phyloP scores from a whole-genome alignment of 352 stramenopile genomes.

The Globisporangium rhizosaccharum region DNA sequence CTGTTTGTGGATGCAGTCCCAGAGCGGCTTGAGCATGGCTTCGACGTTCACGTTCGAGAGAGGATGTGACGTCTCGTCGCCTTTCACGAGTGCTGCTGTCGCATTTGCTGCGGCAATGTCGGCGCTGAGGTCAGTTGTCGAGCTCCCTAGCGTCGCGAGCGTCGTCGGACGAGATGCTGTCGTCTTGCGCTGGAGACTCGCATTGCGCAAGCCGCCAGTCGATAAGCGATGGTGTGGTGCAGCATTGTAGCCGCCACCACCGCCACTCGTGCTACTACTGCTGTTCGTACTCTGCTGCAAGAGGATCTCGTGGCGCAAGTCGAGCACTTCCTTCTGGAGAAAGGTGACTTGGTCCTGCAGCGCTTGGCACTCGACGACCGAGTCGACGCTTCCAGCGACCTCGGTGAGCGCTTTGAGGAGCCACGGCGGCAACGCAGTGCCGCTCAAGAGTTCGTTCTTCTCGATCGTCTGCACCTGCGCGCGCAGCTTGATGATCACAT shows the following conservation, averaged over 20 bases:
- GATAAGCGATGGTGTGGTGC: conserved; percentile 58
- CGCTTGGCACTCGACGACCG: conserved; percentile 73
- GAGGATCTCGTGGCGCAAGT: conserved; percentile 73
- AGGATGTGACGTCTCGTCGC: not conserved
- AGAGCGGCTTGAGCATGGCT: conserved; percentile 52
- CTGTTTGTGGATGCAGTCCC: conserved; percentile 74
- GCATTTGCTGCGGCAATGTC: conserved; percentile 19
- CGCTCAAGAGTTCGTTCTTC: conserved; percentile 73
- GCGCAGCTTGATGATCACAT: conserved; percentile 68
- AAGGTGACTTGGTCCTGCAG: conserved; percentile 68
- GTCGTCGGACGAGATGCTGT: not conserved
- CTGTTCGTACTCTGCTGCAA: conserved; percentile 43
- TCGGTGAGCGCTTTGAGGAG: conserved; percentile 67
- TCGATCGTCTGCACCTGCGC: conserved; percentile 61
- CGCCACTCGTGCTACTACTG: conserved; percentile 1
- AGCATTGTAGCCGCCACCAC: conserved; percentile 26
- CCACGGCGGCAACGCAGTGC: conserved; percentile 59
- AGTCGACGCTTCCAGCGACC: conserved; percentile 76
- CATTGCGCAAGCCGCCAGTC: conserved; percentile 22
- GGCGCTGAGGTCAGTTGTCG: conserved; percentile 16
- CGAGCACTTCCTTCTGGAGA: conserved; percentile 73
- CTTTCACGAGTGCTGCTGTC: conserved; percentile 11
- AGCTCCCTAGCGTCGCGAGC: conserved; percentile 13
- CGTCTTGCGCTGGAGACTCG: conserved; percentile 5
- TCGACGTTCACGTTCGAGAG: conserved; percentile 1